These are phyloP conservation scores for Mycena chlorophos DNA, from an alignment of 768 basidiomycete species.

Conservation along the genomic window DNA sequence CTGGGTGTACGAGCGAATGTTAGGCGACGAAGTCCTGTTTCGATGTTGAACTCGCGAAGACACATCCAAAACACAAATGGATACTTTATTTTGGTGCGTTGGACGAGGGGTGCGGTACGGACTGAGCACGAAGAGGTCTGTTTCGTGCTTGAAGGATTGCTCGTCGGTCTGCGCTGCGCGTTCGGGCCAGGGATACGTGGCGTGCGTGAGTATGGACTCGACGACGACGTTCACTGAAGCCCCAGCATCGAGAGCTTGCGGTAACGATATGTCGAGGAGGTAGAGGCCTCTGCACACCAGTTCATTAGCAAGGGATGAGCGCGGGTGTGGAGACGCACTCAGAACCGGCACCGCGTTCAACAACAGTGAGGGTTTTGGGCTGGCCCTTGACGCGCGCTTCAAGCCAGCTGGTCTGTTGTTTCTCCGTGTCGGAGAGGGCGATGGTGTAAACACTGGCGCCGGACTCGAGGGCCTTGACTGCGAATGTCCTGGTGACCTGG, in stretches of 20 bases:
- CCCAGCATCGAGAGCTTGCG: slow-evolving; percentile 56
- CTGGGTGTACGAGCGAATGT: slow-evolving; percentile 69
- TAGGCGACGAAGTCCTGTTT: slow-evolving; percentile 66
- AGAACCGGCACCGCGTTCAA: slow-evolving; percentile 48
- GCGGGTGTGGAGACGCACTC: slow-evolving; percentile 43
- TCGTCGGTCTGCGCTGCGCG: slow-evolving; percentile 72
- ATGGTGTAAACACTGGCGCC: slow-evolving; percentile 66
- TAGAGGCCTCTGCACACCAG: slow-evolving; percentile 40
- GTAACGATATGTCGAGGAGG: slow-evolving; percentile 63
- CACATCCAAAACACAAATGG: slow-evolving; percentile 26
- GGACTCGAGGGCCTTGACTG: slow-evolving; percentile 69
- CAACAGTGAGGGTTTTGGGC: slow-evolving; percentile 49
- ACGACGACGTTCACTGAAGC: slow-evolving; percentile 75
- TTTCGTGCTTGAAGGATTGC: slow-evolving; percentile 76
- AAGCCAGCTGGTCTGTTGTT: slow-evolving; percentile 69
- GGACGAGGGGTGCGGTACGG: slow-evolving; percentile 79
- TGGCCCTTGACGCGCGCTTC: slow-evolving; percentile 82
- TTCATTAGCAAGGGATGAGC: slow-evolving; percentile 10
- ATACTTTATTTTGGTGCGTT: slow-evolving; percentile 86
- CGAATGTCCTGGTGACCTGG: slow-evolving; percentile 86
- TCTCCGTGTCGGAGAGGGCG: slow-evolving; percentile 63
- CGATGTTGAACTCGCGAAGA: neutral
- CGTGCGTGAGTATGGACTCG: slow-evolving; percentile 77
- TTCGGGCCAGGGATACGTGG: slow-evolving; percentile 73
- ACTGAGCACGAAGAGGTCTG: slow-evolving; percentile 79